Evolutionary conservation across 2,329 filamentous ascomycete species (phyloP).

Genomic region (Aschersonia sp.): DNA sequence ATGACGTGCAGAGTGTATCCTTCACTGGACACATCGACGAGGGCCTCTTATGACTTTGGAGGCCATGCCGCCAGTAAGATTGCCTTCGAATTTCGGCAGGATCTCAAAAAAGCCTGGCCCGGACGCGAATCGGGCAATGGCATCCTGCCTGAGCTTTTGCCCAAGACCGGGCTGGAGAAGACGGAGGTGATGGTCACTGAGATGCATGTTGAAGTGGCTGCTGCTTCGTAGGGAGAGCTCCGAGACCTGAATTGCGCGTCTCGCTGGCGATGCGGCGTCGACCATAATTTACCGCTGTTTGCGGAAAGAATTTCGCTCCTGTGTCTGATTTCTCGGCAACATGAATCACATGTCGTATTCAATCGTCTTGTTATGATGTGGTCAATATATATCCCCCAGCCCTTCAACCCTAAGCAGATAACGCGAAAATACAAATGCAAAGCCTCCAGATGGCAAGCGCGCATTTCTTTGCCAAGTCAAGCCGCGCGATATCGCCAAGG

Average conservation of each 20-base stretch:
- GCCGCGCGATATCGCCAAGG: no score
- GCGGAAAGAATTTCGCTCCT: no score
- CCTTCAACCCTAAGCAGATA: no score
- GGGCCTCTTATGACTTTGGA: constrained; percentile 1
- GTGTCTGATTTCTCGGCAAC: no score
- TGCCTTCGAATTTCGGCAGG: constrained; percentile 2
- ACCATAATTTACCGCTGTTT: no score
- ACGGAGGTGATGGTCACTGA: not conserved
- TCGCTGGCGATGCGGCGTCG: not conserved
- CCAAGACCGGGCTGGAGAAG: not conserved
- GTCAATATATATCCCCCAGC: no score
- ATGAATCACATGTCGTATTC: no score
- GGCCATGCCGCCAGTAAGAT: constrained; percentile 1
- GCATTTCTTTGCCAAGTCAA: no score
- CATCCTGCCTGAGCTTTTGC: constrained; percentile 2
- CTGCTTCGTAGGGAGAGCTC: not conserved
- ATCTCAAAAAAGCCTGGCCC: constrained; percentile 3
- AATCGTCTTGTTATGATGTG: no score
- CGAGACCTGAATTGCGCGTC: not conserved
- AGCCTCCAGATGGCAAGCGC: no score
- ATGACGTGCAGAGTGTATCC: constrained; percentile 10
- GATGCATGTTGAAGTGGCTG: not conserved
- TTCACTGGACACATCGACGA: constrained; percentile 3
- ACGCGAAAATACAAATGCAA: no score
- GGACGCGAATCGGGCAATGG: constrained; percentile 1